These are phyloP conservation scores for Vicia villosa DNA, from an alignment of 306 rosid genomes.

Conservation along the genomic window DNA sequence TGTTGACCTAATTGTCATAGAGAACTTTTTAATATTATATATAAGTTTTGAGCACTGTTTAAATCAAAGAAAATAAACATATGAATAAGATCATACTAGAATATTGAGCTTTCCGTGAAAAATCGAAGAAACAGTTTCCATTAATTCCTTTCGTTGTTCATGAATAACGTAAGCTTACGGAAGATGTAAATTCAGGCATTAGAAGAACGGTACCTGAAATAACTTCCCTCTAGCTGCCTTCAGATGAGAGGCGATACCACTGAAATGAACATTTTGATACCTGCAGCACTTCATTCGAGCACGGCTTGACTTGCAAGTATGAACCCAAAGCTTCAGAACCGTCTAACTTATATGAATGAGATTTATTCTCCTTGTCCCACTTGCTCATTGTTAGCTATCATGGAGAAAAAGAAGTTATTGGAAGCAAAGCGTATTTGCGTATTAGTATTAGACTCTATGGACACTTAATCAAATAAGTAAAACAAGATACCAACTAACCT, in stretches of 20 bases:
- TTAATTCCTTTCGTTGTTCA: conserved; percentile 32
- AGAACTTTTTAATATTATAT: too few species aligned
- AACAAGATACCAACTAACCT: conserved; percentile 56
- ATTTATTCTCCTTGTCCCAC: conserved; percentile 70
- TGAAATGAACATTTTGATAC: conserved; percentile 74
- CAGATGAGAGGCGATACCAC: conserved; percentile 89
- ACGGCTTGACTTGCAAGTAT: conserved; percentile 56
- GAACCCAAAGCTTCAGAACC: conserved; percentile 87
- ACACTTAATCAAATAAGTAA: conserved; percentile 22
- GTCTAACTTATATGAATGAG: conserved; percentile 50
- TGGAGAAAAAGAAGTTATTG: conserved; percentile 36
- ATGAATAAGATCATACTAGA: not conserved
- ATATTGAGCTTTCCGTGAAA: conserved; percentile 45
- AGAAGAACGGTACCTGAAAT: conserved; percentile 65
- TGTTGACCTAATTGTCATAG: conserved; percentile 38
- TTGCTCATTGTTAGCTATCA: conserved; percentile 85
- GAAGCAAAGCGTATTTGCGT: conserved; percentile 16
- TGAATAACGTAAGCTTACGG: too few species aligned
- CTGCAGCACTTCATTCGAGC: conserved; percentile 64
- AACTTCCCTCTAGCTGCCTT: conserved; percentile 80
- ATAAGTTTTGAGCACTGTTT: too few species aligned
- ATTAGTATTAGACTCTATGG: not conserved
- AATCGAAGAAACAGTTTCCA: conserved; percentile 30
- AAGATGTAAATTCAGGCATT: not conserved
- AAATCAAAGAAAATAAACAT: not conserved